These are phyloP conservation scores for Iris pallida DNA, from an alignment of 116 monocot genomes.

Conservation along the genomic window DNA sequence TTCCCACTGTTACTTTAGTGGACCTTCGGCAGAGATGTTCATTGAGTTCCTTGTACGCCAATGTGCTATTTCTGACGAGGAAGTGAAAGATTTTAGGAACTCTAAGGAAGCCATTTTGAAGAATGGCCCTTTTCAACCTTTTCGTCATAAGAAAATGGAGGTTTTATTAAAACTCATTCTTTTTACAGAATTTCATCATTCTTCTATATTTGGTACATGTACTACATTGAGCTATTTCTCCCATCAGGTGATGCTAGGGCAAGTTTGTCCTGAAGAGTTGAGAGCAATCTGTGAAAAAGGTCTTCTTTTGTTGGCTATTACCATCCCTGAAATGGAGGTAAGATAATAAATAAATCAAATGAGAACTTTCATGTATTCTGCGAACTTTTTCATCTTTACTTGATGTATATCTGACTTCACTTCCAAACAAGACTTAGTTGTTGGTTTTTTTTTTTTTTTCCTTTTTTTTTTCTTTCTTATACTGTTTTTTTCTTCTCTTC, in stretches of 20 bases:
- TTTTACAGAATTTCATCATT: not conserved
- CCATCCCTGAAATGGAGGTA: slow-evolving; percentile 99
- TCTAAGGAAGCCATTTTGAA: slow-evolving; percentile 32
- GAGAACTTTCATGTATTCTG: no score
- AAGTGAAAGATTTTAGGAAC: slow-evolving; percentile 38
- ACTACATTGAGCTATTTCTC: not conserved
- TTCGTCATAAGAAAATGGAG: slow-evolving; percentile 67
- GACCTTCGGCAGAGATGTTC: slow-evolving; percentile 61
- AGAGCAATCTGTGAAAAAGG: slow-evolving; percentile 85
- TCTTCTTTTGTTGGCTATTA: slow-evolving; percentile 77
- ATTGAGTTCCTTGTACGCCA: slow-evolving; percentile 78
- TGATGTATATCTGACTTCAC: no score
- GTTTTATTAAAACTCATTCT: slow-evolving; percentile 15
- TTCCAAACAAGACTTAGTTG: no score
- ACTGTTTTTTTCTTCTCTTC: no score
- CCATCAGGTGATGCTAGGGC: slow-evolving; percentile 44
- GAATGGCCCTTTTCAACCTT: slow-evolving; percentile 42
- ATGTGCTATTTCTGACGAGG: slow-evolving; percentile 73
- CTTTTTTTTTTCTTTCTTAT: slow-evolving; percentile 1
- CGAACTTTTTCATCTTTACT: no score
- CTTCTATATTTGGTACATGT: slow-evolving; percentile 3
- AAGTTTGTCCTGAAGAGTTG: slow-evolving; percentile 49
- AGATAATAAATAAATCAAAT: no score
- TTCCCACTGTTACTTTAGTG: slow-evolving; percentile 83
- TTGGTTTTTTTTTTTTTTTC: not conserved